Percentiles rank a stretch among this genome's conserved stretches.
Conservation (phyloP, 2,329 filamentous ascomycete genomes). For the Pseudopyricularia javanii region DNA sequence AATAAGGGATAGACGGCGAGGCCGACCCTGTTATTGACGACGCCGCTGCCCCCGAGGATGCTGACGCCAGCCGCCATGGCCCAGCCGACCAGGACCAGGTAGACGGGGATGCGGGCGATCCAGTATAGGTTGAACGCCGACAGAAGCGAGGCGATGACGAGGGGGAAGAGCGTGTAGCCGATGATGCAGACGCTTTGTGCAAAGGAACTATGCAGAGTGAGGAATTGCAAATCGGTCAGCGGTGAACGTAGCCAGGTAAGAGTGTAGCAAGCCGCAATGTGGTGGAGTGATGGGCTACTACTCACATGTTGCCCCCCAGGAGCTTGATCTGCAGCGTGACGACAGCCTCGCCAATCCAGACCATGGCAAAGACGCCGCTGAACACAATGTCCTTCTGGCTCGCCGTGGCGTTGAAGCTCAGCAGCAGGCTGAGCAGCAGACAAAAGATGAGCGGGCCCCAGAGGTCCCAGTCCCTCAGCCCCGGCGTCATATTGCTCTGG, state of each 20-base stretch:
- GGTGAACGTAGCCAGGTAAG: neutral
- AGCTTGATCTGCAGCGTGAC: conserved; percentile 98
- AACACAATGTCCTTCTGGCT: conserved; percentile 85
- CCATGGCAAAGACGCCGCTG: conserved; percentile 88
- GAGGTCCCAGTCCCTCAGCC: conserved; percentile 90
- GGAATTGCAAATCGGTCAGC: neutral
- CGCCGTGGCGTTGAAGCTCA: conserved; percentile 68
- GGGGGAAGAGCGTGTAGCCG: conserved; percentile 92
- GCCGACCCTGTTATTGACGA: conserved; percentile 86
- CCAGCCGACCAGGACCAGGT: conserved; percentile 80
- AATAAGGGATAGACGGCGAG: conserved; percentile 91
- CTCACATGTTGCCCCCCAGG: conserved; percentile 91
- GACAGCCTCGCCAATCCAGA: conserved; percentile 93
- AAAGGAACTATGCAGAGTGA: conserved; percentile 63
- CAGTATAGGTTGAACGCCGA: conserved; percentile 71
- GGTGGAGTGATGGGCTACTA: neutral
- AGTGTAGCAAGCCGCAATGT: neutral
- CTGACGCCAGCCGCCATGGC: conserved; percentile 85
- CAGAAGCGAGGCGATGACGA: conserved; percentile 84
- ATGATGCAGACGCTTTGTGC: conserved; percentile 97
- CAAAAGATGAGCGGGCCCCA: conserved; percentile 97
- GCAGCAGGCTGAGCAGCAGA: conserved; percentile 71
- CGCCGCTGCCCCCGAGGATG: conserved; percentile 88
- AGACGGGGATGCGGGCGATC: conserved; percentile 80
- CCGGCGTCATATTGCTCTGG: conserved; percentile 70